Evolutionary conservation across 495 filamentous ascomycete species (phyloP).

Genomic region (Daldinia vernicosa): DNA sequence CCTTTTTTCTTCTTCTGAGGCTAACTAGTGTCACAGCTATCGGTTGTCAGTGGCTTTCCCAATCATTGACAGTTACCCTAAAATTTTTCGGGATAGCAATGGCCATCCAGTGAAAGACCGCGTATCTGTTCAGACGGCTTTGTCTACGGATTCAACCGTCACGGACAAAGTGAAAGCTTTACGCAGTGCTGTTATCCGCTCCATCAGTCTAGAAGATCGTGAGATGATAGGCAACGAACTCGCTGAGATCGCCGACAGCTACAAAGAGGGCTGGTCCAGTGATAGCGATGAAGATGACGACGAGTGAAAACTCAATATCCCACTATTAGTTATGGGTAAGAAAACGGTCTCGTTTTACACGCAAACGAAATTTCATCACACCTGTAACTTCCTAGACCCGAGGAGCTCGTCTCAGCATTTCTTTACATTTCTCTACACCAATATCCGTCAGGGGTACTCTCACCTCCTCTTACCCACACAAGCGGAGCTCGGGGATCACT

Average conservation of each 20-base stretch:
- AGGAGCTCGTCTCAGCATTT: background rate
- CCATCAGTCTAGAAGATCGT: constrained; percentile 76
- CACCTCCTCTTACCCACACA: background rate
- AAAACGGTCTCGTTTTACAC: background rate
- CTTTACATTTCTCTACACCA: background rate
- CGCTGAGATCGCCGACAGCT: constrained; percentile 83
- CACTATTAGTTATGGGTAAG: background rate
- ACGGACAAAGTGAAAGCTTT: constrained; percentile 72
- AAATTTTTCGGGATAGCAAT: constrained; percentile 64
- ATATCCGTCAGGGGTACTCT: background rate
- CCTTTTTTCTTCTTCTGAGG: constrained; percentile 3
- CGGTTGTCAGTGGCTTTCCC: constrained; percentile 72
- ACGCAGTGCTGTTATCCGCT: constrained; percentile 64
- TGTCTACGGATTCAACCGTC: constrained; percentile 79
- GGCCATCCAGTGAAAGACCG: constrained; percentile 48
- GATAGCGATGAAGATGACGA: constrained; percentile 83
- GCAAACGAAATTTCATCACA: background rate
- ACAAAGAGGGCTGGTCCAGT: constrained; percentile 89
- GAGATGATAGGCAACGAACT: constrained; percentile 86
- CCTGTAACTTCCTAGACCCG: background rate
- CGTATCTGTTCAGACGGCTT: constrained; percentile 67
- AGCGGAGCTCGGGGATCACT: background rate
- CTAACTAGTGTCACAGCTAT: constrained; percentile 45
- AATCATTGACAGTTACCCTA: constrained; percentile 82
- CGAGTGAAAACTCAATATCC: constrained; percentile 15